phyloP scores from a whole-genome alignment of 2,329 filamentous ascomycete species.

The Microdochium trichocladiopsis region DNA sequence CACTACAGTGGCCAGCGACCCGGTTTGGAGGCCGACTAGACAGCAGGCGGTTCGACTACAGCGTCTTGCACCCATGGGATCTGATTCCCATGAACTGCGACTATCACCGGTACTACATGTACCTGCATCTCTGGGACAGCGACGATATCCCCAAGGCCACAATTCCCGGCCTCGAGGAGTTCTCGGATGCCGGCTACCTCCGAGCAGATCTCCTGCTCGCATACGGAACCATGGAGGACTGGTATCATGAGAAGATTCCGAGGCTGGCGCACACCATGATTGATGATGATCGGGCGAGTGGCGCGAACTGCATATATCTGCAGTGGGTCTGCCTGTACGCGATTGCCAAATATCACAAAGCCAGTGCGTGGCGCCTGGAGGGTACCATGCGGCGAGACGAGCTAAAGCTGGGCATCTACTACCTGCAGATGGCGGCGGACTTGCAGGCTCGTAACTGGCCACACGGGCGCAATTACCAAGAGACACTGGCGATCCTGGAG shows the following conservation, averaged over 20 bases:
- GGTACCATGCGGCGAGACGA: neutral
- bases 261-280: constrained; percentile 12
- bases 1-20: constrained; percentile 12
- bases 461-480: constrained; percentile 17
- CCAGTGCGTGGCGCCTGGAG: neutral
- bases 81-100: constrained; percentile 13
- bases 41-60: constrained; percentile 18
- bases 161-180: constrained; percentile 10
- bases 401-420: constrained; percentile 9
- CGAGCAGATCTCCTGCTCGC: constrained; percentile 17
- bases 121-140: constrained; percentile 13
- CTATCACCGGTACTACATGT: constrained; percentile 19
- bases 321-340: constrained; percentile 16
- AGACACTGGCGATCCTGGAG: constrained; percentile 15
- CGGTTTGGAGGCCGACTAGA: constrained; percentile 16
- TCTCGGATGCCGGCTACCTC: constrained; percentile 11
- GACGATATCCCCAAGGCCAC: constrained; percentile 14
- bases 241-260: constrained; percentile 14
- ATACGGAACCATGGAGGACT: constrained; percentile 14
- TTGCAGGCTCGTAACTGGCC: constrained; percentile 15
- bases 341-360: constrained; percentile 10
- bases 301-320: constrained; percentile 11
- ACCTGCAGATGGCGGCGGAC: constrained; percentile 12
- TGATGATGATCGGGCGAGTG: constrained; percentile 8
- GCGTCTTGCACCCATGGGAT: constrained; percentile 18